Evolutionary conservation across 768 basidiomycete species (phyloP).

Genomic region (Kwoniella pini): DNA sequence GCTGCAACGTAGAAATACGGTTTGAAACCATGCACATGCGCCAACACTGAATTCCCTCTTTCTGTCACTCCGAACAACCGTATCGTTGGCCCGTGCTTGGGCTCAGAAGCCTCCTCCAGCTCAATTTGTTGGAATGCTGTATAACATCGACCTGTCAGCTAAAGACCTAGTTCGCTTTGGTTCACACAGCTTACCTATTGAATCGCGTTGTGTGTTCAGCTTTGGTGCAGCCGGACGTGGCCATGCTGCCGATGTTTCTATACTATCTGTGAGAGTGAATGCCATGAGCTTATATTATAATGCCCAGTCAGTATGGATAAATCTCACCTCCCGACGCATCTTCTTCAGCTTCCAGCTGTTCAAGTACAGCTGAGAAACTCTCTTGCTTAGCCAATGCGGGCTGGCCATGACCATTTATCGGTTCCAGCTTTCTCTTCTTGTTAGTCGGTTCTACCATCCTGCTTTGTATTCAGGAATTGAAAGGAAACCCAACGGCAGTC

Average conservation of each 20-base stretch:
- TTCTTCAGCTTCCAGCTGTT: slow-evolving; percentile 50
- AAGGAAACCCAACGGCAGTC: no score
- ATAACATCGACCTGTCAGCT: neutral
- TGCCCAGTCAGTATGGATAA: neutral
- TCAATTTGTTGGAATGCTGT: slow-evolving; percentile 99
- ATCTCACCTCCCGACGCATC: slow-evolving; percentile 39
- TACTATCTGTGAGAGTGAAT: slow-evolving; percentile 24
- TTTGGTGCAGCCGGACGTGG: slow-evolving; percentile 56
- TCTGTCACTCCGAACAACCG: slow-evolving; percentile 90
- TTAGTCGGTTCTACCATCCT: slow-evolving; percentile 33
- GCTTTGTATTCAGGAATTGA: no score
- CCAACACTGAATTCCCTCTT: slow-evolving; percentile 86
- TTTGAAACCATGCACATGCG: slow-evolving; percentile 74
- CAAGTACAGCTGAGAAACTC: slow-evolving; percentile 46
- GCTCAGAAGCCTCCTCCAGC: slow-evolving; percentile 67
- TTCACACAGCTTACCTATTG: slow-evolving; percentile 63
- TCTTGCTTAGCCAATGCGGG: slow-evolving; percentile 28
- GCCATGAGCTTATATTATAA: neutral
- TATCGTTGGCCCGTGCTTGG: slow-evolving; percentile 59
- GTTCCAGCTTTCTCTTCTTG: slow-evolving; percentile 42
- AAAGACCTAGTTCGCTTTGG: neutral
- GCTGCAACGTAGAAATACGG: slow-evolving; percentile 92
- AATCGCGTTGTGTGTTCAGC: slow-evolving; percentile 65
- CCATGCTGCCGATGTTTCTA: slow-evolving; percentile 52
- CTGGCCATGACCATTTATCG: slow-evolving; percentile 17